These are phyloP conservation scores for Tylopilus sp. DNA, from an alignment of 768 basidiomycete species.

Conservation along the genomic window DNA sequence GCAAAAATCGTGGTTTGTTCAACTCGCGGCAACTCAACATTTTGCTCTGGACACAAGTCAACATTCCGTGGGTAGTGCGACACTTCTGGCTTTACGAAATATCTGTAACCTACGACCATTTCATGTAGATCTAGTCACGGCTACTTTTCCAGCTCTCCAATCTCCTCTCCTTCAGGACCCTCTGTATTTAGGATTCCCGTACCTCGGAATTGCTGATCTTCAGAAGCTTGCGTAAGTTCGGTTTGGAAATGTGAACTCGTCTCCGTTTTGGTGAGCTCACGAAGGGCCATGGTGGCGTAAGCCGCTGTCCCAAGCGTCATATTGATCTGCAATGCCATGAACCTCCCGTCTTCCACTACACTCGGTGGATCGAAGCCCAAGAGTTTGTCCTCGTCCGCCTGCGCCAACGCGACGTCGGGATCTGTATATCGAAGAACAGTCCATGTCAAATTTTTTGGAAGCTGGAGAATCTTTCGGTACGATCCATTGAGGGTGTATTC, in stretches of 20 bases:
- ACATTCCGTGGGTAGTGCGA: not conserved
- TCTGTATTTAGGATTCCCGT: slow-evolving; percentile 24
- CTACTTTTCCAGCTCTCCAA: slow-evolving; percentile 6
- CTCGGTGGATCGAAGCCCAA: slow-evolving; percentile 75
- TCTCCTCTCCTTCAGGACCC: slow-evolving; percentile 24
- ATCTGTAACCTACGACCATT: not conserved
- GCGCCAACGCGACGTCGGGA: slow-evolving; percentile 86
- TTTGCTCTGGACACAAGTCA: not conserved
- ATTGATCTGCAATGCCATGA: slow-evolving; percentile 83
- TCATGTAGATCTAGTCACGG: not conserved
- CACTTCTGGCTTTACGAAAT: not conserved
- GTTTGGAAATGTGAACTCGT: slow-evolving; percentile 91
- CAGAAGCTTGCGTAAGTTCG: slow-evolving; percentile 69
- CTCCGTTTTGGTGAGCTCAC: slow-evolving; percentile 93
- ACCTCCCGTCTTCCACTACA: slow-evolving; percentile 68
- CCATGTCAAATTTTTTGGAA: slow-evolving; percentile 83
- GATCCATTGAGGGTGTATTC: slow-evolving; percentile 92
- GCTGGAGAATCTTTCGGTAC: slow-evolving; percentile 87
- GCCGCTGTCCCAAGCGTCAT: slow-evolving; percentile 86
- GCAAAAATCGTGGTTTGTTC: not conserved
- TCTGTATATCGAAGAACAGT: slow-evolving; percentile 84
- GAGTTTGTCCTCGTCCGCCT: slow-evolving; percentile 92
- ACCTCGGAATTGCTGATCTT: slow-evolving; percentile 79
- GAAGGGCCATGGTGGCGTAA: slow-evolving; percentile 97
- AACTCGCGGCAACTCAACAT: not conserved